Evolutionary conservation across 441 rosid species (phyloP).

Genomic region (Raphanus hybrid): DNA sequence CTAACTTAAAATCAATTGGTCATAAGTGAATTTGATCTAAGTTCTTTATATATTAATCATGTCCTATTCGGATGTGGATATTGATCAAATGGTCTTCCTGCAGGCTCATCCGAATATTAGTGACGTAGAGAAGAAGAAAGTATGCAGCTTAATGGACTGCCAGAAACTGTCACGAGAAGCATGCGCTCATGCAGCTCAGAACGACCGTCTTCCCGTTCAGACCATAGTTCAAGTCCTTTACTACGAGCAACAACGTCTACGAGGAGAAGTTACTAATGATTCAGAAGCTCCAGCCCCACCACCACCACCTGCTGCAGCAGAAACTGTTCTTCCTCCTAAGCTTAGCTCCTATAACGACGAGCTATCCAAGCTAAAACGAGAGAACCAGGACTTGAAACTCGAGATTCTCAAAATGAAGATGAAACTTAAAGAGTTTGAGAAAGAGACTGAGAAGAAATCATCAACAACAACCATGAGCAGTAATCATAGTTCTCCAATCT

Average conservation of each 20-base stretch:
- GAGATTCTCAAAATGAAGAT: constrained; percentile 85
- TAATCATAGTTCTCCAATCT: constrained; percentile 45
- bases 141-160: constrained; percentile 76
- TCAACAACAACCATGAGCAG: constrained; percentile 20
- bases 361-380: constrained; percentile 62
- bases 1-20: background rate
- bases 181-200: constrained; percentile 81
- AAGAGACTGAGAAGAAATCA: constrained; percentile 40
- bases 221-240: constrained; percentile 94
- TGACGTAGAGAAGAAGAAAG: constrained; percentile 75
- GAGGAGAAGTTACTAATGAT: constrained; percentile 75
- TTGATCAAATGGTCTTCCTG: background rate
- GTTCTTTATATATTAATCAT: background rate
- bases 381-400: constrained; percentile 84
- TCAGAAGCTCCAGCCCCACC: constrained; percentile 47
- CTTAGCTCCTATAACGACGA: constrained; percentile 53
- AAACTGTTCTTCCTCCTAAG: constrained; percentile 53
- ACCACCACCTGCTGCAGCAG: constrained; percentile 42
- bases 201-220: constrained; percentile 76
- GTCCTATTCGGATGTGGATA: background rate
- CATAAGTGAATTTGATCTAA: background rate
- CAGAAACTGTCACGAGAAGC: constrained; percentile 80
- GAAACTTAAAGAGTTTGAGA: constrained; percentile 79
- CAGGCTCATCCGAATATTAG: constrained; percentile 72
- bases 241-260: constrained; percentile 88